A percentile compares a stretch with the other conserved stretches of the same genome.
phyloP scores from a whole-genome alignment of 108 stramenopile genomes.

The Epipyxis sp. region DNA sequence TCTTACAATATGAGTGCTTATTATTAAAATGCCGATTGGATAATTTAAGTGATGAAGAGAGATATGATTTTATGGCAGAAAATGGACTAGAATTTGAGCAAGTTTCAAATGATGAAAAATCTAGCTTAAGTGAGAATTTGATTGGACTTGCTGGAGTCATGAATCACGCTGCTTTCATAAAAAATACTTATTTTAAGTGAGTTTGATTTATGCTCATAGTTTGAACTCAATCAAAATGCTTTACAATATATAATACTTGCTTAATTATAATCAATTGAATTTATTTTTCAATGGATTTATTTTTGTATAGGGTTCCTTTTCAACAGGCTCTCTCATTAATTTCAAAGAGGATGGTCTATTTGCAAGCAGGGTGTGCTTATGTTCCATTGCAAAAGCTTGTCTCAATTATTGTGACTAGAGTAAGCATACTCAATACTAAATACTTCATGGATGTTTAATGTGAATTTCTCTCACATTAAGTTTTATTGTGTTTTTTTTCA shows the following conservation, averaged over 20 bases:
- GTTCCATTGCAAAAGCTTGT: conserved; percentile 76
- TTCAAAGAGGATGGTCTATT: conserved; percentile 67
- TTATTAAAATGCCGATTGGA: conserved; percentile 82
- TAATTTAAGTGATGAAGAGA: conserved; percentile 38
- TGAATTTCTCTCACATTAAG: not conserved
- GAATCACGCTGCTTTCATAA: no score
- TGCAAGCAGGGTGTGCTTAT: conserved; percentile 77
- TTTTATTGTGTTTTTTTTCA: conserved; percentile 4
- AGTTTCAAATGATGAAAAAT: conserved; percentile 59
- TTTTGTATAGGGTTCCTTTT: conserved; percentile 86
- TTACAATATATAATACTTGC: no score
- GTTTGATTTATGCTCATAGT: no score
- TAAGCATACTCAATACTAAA: no score
- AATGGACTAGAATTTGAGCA: conserved; percentile 64
- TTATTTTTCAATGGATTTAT: conserved; percentile 49
- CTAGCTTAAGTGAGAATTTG: conserved; percentile 41
- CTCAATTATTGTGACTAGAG: conserved; percentile 66
- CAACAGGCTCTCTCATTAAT: conserved; percentile 79
- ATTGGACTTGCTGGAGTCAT: conserved; percentile 16
- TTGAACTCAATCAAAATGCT: no score
- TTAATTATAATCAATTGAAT: not conserved
- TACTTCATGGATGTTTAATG: conserved; percentile 57
- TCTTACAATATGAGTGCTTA: conserved; percentile 57
- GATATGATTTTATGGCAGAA: conserved; percentile 58
- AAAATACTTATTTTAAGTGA: no score